Evolutionary conservation across 179 eudicot species (phyloP).

Genomic region (Camellia oleifera): DNA sequence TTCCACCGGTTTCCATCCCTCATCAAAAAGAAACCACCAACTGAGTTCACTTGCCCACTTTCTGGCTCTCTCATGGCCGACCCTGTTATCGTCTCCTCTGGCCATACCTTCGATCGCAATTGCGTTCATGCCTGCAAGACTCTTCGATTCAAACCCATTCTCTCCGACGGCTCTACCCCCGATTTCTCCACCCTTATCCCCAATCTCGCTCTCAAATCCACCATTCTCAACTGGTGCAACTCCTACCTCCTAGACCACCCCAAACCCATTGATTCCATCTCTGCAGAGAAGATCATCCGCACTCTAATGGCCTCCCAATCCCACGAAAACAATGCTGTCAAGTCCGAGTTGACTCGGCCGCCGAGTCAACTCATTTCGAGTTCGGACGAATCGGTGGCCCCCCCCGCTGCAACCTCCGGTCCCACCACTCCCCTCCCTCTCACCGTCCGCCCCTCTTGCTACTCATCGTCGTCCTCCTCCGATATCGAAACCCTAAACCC

Average conservation of each 20-base stretch:
- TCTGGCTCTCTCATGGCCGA: conserved; percentile 76
- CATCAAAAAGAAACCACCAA: conserved; percentile 34
- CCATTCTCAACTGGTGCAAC: conserved; percentile 60
- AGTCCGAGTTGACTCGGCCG: conserved; percentile 38
- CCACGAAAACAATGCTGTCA: neutral
- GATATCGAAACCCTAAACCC: conserved; percentile 46
- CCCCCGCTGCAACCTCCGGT: conserved; percentile 19
- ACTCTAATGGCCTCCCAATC: conserved; percentile 19
- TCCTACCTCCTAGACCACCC: conserved; percentile 28
- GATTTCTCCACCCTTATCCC: conserved; percentile 72
- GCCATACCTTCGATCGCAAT: conserved; percentile 79
- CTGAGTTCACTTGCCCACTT: conserved; percentile 82
- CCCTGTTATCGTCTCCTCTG: conserved; percentile 76
- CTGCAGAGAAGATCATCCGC: conserved; percentile 49
- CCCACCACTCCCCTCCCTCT: conserved; percentile 47
- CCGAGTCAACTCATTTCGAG: conserved; percentile 31
- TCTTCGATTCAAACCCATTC: conserved; percentile 38
- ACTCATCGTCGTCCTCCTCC: conserved; percentile 62
- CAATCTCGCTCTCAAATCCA: conserved; percentile 69
- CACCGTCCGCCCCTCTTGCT: conserved; percentile 60
- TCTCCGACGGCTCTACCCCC: conserved; percentile 48
- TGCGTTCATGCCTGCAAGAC: conserved; percentile 59
- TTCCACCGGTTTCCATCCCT: conserved; percentile 34
- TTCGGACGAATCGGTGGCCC: conserved; percentile 50
- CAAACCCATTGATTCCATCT: conserved; percentile 31